phyloP scores from a whole-genome alignment of 345 rosid genomes.

The Dipteronia dyeriana region DNA sequence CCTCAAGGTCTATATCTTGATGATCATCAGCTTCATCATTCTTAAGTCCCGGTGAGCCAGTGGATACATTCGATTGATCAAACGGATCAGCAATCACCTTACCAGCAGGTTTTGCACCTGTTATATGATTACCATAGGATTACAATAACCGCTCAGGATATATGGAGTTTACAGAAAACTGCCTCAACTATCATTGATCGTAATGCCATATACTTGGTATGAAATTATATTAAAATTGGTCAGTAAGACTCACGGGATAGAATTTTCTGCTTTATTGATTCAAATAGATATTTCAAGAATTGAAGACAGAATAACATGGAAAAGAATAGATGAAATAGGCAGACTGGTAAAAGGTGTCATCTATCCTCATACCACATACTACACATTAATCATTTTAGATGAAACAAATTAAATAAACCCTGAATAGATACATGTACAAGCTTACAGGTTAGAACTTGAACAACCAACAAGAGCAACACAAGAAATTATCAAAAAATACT shows the following conservation, averaged over 20 bases:
- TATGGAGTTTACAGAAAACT: not conserved
- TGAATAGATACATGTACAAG: not conserved
- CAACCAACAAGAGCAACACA: not conserved
- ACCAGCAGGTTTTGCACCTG: constrained; percentile 36
- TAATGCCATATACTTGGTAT: not conserved
- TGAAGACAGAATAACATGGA: not conserved
- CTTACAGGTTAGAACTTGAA: not conserved
- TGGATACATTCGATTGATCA: constrained; percentile 31
- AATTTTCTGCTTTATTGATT: not conserved
- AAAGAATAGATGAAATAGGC: not conserved
- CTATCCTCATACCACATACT: not conserved
- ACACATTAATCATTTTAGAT: not conserved
- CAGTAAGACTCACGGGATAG: not conserved
- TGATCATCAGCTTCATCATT: constrained; percentile 66
- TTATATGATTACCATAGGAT: not conserved
- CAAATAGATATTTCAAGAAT: not conserved
- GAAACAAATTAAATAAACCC: not conserved
- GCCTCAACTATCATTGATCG: not conserved
- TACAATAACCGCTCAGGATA: not conserved
- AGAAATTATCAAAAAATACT: not conserved
- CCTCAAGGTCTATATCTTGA: constrained; percentile 59
- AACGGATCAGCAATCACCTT: constrained; percentile 40
- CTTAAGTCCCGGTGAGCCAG: constrained; percentile 43
- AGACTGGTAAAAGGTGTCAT: not conserved
- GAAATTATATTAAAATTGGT: not conserved